Base-by-base conservation (phyloP, 2,329 filamentous ascomycete genomes). In the Tolypocladium endophyticum region DNA sequence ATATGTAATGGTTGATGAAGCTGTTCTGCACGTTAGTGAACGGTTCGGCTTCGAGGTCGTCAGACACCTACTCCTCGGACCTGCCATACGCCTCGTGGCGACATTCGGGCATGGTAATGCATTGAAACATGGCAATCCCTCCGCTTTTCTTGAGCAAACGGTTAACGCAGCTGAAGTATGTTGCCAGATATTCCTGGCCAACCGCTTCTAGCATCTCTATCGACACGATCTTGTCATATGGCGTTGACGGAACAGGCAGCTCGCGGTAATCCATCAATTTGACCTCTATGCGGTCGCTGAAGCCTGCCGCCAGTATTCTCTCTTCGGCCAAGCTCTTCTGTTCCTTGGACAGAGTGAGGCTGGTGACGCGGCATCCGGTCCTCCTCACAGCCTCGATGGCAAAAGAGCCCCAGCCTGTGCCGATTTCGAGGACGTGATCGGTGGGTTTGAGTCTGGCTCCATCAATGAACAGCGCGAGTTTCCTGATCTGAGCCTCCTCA, bases 181-280 rank as follows among this genome's bases (percentile, higher is more conserved):
- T 86, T 25, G 79, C 76, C 38, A 91, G 71, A 64, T 83, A 90
- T 67, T 88, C 85, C 57, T 80, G 76, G 3, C 88, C 88, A 0
- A 90, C 88, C 1, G 86, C 86, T 73, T 91, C 88, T 28, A 90
- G 75, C 88, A 91, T 91, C 69, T 91, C 88, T 60, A 90, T 89
- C 4, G 86, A 89, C 9, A 90, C 79, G 8, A 90, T 77, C 69
- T 89, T 89, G 71, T 91, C 88, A 64, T 84, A 91, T 0, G 76
- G 74, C 1, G 72, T 74, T 53, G 76, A 74, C 0, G 84, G 81
- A 0, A 79, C 69, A 1, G 82, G 78, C 4, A 89, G 72, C 33
- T 79, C 80, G 56, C 88, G 81, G 68, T 91, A 91, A 68, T 91
- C 88, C 73, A 81, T 83, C 0, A 90, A 76, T 55, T 83, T 71